Evolutionary conservation across 139 green algal species (phyloP), one percentile per base, ranked within the genome.

Genomic region (Ostreobium quekettii): DNA sequence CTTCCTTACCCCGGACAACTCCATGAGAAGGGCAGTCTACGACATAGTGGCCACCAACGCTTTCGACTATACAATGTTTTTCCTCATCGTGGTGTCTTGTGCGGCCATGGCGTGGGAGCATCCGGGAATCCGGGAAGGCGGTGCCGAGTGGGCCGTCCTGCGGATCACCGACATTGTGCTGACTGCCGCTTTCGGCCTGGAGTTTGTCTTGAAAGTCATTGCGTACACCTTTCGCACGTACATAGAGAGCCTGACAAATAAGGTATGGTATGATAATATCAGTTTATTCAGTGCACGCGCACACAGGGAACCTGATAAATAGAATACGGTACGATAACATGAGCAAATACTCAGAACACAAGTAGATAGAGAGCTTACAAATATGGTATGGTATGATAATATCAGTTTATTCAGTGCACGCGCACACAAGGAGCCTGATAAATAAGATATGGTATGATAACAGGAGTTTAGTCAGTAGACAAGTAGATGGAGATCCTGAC

Each of bases 11-110:
- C 5, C 65, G 37, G 76, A 87, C 72, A 85, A 84, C 64, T 48
- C 71, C 0, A 26, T 78, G 26, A 65, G 85, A 0, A 64, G 73
- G 53, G 33, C 37, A 38, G 28, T 85, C 19, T 80, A 78, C 32
- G 26, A 63, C 36, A 36, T 82, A 15, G 61, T 77, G 11, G 78
- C 37, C 0, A 37, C 47, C 26, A 46, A 74, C 59, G 42, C 56
- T 5, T 89, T 87, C 64, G 85, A 91, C 60, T 86, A 88, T 49
- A n/a, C 74, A 47, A 87, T 91, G 79, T 79, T 89, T 19, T 58
- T 80, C 36, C 48, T 88, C 61, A 88, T 93, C 60, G 22, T 85
- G n/a, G 61, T 89, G 35, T 87, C 80, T 73, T 93, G 87, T 72
- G 71, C 80, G 30, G 53, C 60, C 3, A 86, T 91, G 83, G 78